These are phyloP conservation scores for Coemansia sp. DNA, from an alignment of 192 early-diverging fungal species.

Conservation along the genomic window DNA sequence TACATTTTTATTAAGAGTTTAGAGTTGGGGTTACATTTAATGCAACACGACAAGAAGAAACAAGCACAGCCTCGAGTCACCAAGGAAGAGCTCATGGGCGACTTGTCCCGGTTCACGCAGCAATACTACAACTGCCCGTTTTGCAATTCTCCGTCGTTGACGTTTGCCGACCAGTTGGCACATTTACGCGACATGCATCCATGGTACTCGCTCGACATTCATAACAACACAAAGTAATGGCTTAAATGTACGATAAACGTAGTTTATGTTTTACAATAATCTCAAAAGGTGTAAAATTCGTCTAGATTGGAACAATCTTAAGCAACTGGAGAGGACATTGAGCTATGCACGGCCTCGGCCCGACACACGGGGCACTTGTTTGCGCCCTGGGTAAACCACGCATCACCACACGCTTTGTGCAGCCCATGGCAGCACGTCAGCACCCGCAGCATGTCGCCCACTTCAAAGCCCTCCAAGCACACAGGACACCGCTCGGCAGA, in stretches of 20 bases:
- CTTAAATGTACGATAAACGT: background rate
- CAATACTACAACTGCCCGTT: conserved; percentile 48
- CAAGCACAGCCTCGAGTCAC: conserved; percentile 6
- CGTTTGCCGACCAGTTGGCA: conserved; percentile 19
- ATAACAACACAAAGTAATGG: conserved; percentile 23
- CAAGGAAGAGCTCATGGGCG: conserved; percentile 22
- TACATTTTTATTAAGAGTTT: too few relatives aligned
- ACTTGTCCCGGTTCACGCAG: conserved; percentile 21
- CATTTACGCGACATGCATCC: conserved; percentile 36
- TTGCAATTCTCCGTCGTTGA: conserved; percentile 18
- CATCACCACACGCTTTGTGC: conserved; percentile 43
- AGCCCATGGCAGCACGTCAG: conserved; percentile 40
- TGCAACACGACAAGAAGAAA: conserved; percentile 2
- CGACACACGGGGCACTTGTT: conserved; percentile 52
- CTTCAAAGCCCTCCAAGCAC: conserved; percentile 41
- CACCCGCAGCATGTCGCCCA: conserved; percentile 36
- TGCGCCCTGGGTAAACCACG: conserved; percentile 51
- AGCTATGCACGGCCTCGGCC: conserved; percentile 25
- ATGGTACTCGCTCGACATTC: conserved; percentile 45
- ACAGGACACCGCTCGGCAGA: conserved; percentile 49
- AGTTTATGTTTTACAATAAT: conserved; percentile 10
- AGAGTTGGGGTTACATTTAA: background rate
- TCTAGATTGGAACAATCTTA: too few relatives aligned
- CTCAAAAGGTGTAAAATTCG: background rate
- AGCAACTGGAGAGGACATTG: background rate